Evolutionary conservation across 164 flowering plant species (phyloP).

Genomic region (Kalanchoe fedtschenkoi): DNA sequence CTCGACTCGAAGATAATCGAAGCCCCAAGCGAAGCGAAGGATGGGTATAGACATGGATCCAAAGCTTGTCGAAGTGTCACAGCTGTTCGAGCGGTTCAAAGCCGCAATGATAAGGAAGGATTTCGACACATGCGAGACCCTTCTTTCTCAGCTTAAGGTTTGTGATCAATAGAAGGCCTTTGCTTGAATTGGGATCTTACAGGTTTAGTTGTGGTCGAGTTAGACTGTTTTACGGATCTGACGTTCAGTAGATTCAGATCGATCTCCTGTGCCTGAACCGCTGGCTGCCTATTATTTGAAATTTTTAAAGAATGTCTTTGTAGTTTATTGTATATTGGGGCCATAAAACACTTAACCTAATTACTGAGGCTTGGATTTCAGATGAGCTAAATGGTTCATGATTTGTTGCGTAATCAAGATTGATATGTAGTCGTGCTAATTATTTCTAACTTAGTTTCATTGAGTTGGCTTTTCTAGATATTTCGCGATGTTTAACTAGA

Average conservation of each 20-base stretch:
- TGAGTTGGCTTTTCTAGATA: too few relatives aligned
- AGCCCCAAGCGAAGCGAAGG: too few relatives aligned
- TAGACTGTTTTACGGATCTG: background rate
- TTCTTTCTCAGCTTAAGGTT: conserved; percentile 79
- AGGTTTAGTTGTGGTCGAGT: background rate
- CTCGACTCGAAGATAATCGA: background rate
- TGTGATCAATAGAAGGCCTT: background rate
- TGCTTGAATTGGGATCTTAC: background rate
- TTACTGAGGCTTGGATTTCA: too few relatives aligned
- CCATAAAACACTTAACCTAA: too few relatives aligned
- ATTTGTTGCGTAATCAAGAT: too few relatives aligned
- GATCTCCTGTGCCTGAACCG: background rate
- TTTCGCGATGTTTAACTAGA: too few relatives aligned
- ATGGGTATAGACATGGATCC: conserved; percentile 61
- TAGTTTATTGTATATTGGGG: too few relatives aligned
- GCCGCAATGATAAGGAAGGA: conserved; percentile 55
- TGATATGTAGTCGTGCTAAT: too few relatives aligned
- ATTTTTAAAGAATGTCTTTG: too few relatives aligned
- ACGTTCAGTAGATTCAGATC: background rate
- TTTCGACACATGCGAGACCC: conserved; percentile 30
- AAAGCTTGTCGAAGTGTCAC: conserved; percentile 40
- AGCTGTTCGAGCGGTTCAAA: conserved; percentile 66
- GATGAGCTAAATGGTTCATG: too few relatives aligned
- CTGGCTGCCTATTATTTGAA: too few relatives aligned
- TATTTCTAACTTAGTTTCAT: too few relatives aligned